These are phyloP conservation scores for Annulohypoxylon maeteangense DNA, from an alignment of 495 filamentous ascomycete species.

Conservation along the genomic window DNA sequence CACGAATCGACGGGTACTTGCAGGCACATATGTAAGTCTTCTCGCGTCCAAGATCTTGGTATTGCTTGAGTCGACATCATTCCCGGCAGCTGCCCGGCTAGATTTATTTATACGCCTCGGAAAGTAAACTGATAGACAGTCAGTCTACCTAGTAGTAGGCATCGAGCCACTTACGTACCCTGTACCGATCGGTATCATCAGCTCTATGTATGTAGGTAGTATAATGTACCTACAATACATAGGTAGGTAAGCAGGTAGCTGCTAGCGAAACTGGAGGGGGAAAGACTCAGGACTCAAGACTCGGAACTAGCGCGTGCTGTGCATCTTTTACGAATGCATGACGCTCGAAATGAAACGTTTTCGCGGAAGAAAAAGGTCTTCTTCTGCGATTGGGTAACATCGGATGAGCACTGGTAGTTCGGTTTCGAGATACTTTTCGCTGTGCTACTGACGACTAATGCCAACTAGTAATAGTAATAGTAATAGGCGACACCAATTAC, in stretches of 20 bases:
- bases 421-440: background rate
- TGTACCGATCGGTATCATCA: background rate
- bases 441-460: background rate
- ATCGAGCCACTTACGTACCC: background rate
- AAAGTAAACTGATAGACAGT: background rate
- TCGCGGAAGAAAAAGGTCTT: constrained; percentile 4
- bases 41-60: constrained; percentile 26
- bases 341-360: constrained; percentile 15
- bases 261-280: background rate
- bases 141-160: too few species aligned
- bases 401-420: constrained; percentile 9
- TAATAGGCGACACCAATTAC: constrained; percentile 10
- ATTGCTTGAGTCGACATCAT: constrained; percentile 29
- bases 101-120: background rate
- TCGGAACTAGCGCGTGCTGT: constrained; percentile 10
- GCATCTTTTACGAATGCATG: constrained; percentile 19
- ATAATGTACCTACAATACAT: background rate
- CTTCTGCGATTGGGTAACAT: constrained; percentile 17
- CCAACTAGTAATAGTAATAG: constrained; percentile 6
- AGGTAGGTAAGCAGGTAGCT: background rate
- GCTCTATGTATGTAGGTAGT: background rate
- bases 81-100: background rate
- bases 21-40: constrained; percentile 19
- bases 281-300: too few species aligned
- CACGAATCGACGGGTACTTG: constrained; percentile 29